Conservation (phyloP, 2,329 filamentous ascomycete genomes). For the Graphilbum sp. region DNA sequence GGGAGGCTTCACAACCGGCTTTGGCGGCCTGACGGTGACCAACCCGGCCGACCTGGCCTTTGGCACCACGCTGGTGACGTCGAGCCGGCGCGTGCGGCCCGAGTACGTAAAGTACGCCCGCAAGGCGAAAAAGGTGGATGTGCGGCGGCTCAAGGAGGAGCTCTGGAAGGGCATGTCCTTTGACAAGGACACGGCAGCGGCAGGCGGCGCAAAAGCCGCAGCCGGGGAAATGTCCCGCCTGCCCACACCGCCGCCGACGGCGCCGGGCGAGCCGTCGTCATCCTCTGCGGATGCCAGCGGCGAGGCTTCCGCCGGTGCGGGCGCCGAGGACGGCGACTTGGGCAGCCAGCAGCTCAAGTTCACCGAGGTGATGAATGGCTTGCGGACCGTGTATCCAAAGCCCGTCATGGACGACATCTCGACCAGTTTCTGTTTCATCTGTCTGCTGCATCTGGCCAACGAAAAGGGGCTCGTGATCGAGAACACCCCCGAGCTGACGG, state of each 20-base stretch:
- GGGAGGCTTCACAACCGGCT: conserved; percentile 19
- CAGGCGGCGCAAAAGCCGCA: conserved; percentile 7
- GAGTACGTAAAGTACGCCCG: conserved; percentile 57
- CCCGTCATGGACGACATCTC: conserved; percentile 85
- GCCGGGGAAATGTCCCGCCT: conserved; percentile 2
- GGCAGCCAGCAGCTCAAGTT: conserved; percentile 55
- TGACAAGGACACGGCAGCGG: conserved; percentile 31
- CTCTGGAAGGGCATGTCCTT: conserved; percentile 51
- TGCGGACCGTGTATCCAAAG: conserved; percentile 75
- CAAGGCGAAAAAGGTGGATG: conserved; percentile 56
- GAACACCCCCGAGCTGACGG: conserved; percentile 38
- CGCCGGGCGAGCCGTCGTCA: too few species aligned
- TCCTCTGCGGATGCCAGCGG: too few species aligned
- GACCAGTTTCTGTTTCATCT: conserved; percentile 87
- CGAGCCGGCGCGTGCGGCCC: conserved; percentile 43
- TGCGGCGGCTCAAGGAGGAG: conserved; percentile 51
- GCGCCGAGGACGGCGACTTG: conserved; percentile 5
- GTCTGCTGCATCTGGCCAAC: conserved; percentile 76
- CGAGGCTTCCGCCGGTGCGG: conserved; percentile 6
- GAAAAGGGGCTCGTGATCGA: conserved; percentile 76
- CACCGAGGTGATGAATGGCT: conserved; percentile 76
- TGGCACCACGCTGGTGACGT: conserved; percentile 51
- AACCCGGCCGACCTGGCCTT: conserved; percentile 32
- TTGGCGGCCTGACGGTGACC: conserved; percentile 28
- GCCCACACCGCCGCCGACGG: conserved; percentile 8